These are phyloP conservation scores for Penicillium antarcticum DNA, from an alignment of 495 filamentous ascomycete genomes.

Conservation along the genomic window DNA sequence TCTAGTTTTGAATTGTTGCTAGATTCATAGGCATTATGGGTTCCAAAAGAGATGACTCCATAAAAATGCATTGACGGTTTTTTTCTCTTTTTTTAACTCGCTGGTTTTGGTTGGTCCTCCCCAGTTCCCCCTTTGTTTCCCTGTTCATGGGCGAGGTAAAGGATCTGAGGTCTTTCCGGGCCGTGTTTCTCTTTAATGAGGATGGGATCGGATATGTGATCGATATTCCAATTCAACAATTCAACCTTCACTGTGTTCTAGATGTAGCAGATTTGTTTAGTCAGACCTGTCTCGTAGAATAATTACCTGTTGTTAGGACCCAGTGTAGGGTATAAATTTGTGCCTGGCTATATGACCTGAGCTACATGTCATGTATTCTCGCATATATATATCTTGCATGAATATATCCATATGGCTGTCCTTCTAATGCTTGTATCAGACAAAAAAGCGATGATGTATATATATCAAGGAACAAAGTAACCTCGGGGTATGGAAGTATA, in stretches of 20 bases:
- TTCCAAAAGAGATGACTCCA: constrained; percentile 23
- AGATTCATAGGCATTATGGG: constrained; percentile 31
- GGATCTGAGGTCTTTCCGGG: constrained; percentile 23
- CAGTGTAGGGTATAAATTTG: no score
- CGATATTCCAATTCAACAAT: constrained; percentile 29
- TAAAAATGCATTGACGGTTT: constrained; percentile 35
- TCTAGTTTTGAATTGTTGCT: constrained; percentile 29
- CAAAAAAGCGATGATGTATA: background rate
- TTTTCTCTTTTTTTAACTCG: constrained; percentile 22
- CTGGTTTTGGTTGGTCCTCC: background rate
- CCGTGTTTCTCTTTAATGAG: constrained; percentile 29
- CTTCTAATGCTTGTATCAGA: no score
- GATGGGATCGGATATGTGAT: constrained; percentile 33
- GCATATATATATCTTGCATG: no score
- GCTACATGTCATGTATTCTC: no score
- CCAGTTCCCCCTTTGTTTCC: constrained; percentile 14
- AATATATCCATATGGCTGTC: no score
- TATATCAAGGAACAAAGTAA: constrained; percentile 4
- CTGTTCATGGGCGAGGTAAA: constrained; percentile 16
- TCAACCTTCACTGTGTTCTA: constrained; percentile 17
- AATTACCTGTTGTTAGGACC: no score
- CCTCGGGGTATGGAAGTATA: constrained; percentile 15
- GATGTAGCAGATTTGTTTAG: background rate
- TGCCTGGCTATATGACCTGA: no score
- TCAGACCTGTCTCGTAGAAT: background rate